Conservation (phyloP, 2,329 filamentous ascomycete species). For the Dothiorella sarmentorum region DNA sequence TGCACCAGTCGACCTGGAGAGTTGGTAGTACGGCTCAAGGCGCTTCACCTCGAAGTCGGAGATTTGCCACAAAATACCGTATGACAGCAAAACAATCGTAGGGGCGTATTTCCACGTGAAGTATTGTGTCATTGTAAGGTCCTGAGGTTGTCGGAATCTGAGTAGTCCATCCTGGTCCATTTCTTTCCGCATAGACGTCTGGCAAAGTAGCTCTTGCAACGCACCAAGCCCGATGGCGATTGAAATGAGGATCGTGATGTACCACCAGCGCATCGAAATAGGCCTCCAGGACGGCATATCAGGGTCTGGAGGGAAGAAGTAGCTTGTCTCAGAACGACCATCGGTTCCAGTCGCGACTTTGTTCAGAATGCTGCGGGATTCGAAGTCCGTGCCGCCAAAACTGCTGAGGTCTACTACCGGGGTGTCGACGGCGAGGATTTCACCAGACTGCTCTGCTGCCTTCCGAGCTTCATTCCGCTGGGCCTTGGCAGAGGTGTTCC, state of each 20-base stretch:
- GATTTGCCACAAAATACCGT: slow-evolving; percentile 50
- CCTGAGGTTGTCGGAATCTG: slow-evolving; percentile 29
- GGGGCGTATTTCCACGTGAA: slow-evolving; percentile 41
- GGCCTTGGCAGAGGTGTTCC: slow-evolving; percentile 18
- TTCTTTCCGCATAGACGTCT: slow-evolving; percentile 30
- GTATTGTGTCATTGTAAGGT: slow-evolving; percentile 29
- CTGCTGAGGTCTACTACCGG: slow-evolving; percentile 41
- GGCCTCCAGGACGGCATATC: slow-evolving; percentile 41
- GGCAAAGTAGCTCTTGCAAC: slow-evolving; percentile 38
- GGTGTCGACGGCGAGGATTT: slow-evolving; percentile 40
- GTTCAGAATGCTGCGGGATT: slow-evolving; percentile 29
- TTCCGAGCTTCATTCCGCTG: slow-evolving; percentile 35
- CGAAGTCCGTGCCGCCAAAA: slow-evolving; percentile 35
- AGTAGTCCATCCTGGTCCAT: slow-evolving; percentile 28
- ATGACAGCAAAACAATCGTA: slow-evolving; percentile 47
- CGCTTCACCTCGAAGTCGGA: slow-evolving; percentile 50
- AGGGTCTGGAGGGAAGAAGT: slow-evolving; percentile 39
- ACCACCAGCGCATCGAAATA: slow-evolving; percentile 38
- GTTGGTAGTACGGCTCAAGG: slow-evolving; percentile 49
- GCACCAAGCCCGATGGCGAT: slow-evolving; percentile 34
- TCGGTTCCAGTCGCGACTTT: slow-evolving; percentile 8
- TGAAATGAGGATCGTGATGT: slow-evolving; percentile 32
- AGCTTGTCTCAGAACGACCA: slow-evolving; percentile 30
- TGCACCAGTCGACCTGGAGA: slow-evolving; percentile 35
- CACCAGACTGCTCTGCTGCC: slow-evolving; percentile 42